Evolutionary conservation across 1,284 basidiomycete genomes (phyloP).

Genomic region (Chalciporus sp.): DNA sequence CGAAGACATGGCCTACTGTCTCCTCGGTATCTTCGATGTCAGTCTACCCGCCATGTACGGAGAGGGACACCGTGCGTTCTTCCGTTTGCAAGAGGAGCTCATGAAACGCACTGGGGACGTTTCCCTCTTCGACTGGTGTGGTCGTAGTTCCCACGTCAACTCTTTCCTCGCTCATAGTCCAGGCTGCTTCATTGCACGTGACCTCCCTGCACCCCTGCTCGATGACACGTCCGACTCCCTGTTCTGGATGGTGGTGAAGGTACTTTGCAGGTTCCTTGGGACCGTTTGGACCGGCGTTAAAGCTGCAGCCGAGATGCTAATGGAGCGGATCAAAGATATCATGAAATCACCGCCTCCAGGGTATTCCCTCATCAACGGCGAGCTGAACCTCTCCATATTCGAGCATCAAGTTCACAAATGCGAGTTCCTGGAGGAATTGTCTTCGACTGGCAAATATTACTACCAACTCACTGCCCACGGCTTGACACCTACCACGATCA

Average conservation of each 20-base stretch:
- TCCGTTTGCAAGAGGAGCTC: constrained; percentile 32
- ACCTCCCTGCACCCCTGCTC: constrained; percentile 4
- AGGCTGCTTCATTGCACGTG: constrained; percentile 15
- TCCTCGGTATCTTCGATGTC: constrained; percentile 32
- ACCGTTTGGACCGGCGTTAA: constrained; percentile 7
- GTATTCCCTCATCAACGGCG: constrained; percentile 26
- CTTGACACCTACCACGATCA: constrained; percentile 13
- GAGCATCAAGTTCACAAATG: constrained; percentile 23
- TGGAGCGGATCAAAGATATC: constrained; percentile 6
- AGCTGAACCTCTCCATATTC: constrained; percentile 24
- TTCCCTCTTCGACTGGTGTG: constrained; percentile 33
- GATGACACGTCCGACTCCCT: constrained; percentile 2
- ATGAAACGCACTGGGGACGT: constrained; percentile 29
- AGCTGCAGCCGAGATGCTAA: neutral
- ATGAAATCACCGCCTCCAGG: constrained; percentile 17
- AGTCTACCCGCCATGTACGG: constrained; percentile 26
- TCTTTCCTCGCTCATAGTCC: constrained; percentile 22
- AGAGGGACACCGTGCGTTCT: constrained; percentile 27
- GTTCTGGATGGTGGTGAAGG: constrained; percentile 19
- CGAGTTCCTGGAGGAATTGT: neutral
- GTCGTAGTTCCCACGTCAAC: constrained; percentile 30
- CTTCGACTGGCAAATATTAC: neutral
- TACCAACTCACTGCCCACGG: constrained; percentile 17
- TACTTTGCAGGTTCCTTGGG: constrained; percentile 13
- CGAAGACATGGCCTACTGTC: constrained; percentile 30